Evolutionary conservation across 2,329 filamentous ascomycete species (phyloP).

Genomic region (Dryadomyces quercivorus): DNA sequence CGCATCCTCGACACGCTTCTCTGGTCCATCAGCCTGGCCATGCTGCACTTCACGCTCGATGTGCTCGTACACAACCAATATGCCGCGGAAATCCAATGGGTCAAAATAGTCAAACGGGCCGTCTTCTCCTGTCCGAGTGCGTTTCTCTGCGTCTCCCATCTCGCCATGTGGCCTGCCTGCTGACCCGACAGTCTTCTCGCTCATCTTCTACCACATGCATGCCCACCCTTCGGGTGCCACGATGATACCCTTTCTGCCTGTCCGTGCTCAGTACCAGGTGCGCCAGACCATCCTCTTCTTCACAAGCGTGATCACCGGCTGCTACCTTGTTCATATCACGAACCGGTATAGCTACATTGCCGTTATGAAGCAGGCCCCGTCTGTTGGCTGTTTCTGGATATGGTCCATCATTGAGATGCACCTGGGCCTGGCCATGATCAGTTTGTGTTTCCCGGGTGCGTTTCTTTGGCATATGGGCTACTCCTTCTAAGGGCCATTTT

Average conservation of each 20-base stretch:
- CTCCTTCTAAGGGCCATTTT: conserved; percentile 1
- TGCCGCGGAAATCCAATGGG: conserved; percentile 52
- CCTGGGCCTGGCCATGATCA: conserved; percentile 49
- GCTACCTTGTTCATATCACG: conserved; percentile 69
- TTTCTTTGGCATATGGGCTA: conserved; percentile 41
- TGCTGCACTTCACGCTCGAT: conserved; percentile 67
- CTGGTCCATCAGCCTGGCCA: conserved; percentile 51
- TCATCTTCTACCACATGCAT: conserved; percentile 46
- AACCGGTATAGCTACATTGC: conserved; percentile 73
- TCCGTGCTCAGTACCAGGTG: conserved; percentile 30
- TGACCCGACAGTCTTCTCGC: conserved; percentile 33
- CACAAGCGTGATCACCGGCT: conserved; percentile 51
- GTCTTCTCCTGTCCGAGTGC: conserved; percentile 30
- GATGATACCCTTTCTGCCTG: conserved; percentile 37
- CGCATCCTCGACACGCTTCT: conserved; percentile 42
- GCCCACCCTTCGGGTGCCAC: conserved; percentile 34
- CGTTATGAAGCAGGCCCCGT: conserved; percentile 85
- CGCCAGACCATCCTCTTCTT: conserved; percentile 52
- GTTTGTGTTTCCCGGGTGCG: conserved; percentile 30
- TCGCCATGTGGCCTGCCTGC: not conserved
- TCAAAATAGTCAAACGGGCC: conserved; percentile 38
- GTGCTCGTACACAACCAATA: conserved; percentile 72
- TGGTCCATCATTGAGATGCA: conserved; percentile 87
- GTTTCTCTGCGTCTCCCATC: conserved; percentile 23
- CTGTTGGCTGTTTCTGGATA: conserved; percentile 80